Evolutionary conservation across 2,329 filamentous ascomycete genomes (phyloP), one percentile per base, ranked within the genome.

Genomic region (Exophiala sideris): DNA sequence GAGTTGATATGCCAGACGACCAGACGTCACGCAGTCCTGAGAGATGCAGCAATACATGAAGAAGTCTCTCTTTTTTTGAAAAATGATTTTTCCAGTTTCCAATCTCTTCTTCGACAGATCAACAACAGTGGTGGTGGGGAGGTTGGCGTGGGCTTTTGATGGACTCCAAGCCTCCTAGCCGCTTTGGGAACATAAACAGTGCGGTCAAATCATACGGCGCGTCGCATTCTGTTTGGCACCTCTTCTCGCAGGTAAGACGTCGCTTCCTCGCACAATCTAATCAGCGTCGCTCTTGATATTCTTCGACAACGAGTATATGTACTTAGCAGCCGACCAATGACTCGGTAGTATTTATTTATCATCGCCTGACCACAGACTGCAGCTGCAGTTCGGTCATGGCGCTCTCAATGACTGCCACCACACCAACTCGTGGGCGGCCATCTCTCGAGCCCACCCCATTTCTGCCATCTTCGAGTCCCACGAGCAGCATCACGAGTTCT

Each of bases 21-120:
- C 44, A 44, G 36, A 20, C 21, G 21, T 29, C 24, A 52, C 29
- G 44, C 45, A 34, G 33, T n/a, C 21, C 39, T 45, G 48, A 45
- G 41, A 41, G 39, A 24, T 20, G 50, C 47, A 55, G 52, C 44
- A 58, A 58, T 52, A 52, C 45, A 58, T 47, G 51, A 50, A 16
- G 34, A n/a, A 11, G 10, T 38, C 35, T 38, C 35, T 38, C 10
- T 38, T n/a, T n/a, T n/a, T 7, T 5, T 18, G 8, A 3, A 24
- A 42, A n/a, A 24, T 32, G 20, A 45, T 14, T 8, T 41, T 20
- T 41, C 24, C 7, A 41, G 14, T 20, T 41, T 20, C 21, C 8
- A 20, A 10, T 21, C 39, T 12, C n/a, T 18, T 18, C 16, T 18
- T 18, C 16, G 16, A 29, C 24, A 41, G 14, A 20, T 41, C 16